phyloP scores from a whole-genome alignment of 169 alveolate genomes.

The Eimeria falciformis region DNA sequence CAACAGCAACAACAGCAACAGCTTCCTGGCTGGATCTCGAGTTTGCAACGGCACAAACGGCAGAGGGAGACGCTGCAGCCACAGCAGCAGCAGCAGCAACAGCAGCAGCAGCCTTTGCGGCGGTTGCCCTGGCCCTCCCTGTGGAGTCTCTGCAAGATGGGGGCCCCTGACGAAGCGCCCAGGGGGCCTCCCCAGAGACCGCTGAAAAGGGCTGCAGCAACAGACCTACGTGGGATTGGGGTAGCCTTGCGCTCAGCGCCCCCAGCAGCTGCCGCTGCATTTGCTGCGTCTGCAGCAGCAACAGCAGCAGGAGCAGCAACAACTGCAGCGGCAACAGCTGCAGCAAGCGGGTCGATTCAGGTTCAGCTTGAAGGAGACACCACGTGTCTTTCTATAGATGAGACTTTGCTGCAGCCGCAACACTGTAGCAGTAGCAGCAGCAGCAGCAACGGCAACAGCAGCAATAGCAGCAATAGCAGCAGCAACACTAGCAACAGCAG shows the following conservation, averaged over 20 bases:
- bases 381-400: not conserved
- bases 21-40: not conserved
- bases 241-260: not conserved
- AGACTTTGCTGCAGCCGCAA: too few species aligned
- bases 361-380: not conserved
- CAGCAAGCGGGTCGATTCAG: not conserved
- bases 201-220: not conserved
- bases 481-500: too few species aligned
- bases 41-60: not conserved
- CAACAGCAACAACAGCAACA: not conserved
- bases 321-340: not conserved
- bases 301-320: not conserved
- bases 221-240: not conserved
- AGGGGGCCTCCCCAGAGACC: not conserved
- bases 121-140: slow-evolving; percentile 42
- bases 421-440: slow-evolving; percentile 18
- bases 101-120: slow-evolving; percentile 30
- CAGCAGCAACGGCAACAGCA: not conserved
- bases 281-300: slow-evolving; percentile 8
- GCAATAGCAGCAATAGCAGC: too few species aligned
- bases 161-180: not conserved
- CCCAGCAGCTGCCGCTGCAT: not conserved
- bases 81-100: slow-evolving; percentile 21
- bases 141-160: slow-evolving; percentile 26
- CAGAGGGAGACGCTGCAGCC: not conserved